Base-by-base conservation (phyloP, 1,284 basidiomycete genomes). In the Neonothopanus nambi region DNA sequence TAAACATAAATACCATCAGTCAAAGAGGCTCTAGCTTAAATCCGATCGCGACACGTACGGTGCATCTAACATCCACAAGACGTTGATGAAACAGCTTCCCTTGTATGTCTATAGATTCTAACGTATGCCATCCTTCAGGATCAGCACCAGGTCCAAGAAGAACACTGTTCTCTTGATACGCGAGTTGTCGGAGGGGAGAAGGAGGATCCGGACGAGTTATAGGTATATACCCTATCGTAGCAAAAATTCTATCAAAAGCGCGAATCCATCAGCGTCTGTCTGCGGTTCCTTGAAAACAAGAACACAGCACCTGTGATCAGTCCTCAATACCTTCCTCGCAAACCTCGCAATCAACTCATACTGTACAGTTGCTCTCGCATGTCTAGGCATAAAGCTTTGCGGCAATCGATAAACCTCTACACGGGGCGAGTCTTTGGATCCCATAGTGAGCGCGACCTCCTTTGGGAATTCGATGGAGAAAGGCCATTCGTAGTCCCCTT, bases 271-370 rank as follows among this genome's bases (percentile, higher is more conserved):
- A 42, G 26, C 15, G 20, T n/a, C 23, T 64, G 67, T 15, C 36
- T 70, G 70, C 65, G 65, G 57, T 63, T 67, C 58, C 72, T 67
- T 17, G 64, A 56, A 13, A 70, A 63, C 45, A 73, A 57, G 9
- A 33, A 28, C 5, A 28, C 26, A 42, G 64, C 64, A 48, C 70
- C 66, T 46, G 70, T 64, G 18, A 26, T 54, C 52, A 11, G 65
- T 59, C n/a, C 48, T 54, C 20, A 54, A 20, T 12, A 48, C 36
- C 48, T 46, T 40, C n/a, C 52, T 39, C 26, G 39, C 23, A 37
- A 53, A 74, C 65, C 65, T 62, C 21, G 71, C 57, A 21, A 65
- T 63, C 11, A 74, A 54, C 23, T 72, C 69, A 51, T 75, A 75
- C 30, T 67, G 62, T 9, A 74, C 61, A 41, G 61, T 69, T 4